Base-by-base conservation (phyloP, 495 filamentous ascomycete species). In the Talaromyces borbonicus region DNA sequence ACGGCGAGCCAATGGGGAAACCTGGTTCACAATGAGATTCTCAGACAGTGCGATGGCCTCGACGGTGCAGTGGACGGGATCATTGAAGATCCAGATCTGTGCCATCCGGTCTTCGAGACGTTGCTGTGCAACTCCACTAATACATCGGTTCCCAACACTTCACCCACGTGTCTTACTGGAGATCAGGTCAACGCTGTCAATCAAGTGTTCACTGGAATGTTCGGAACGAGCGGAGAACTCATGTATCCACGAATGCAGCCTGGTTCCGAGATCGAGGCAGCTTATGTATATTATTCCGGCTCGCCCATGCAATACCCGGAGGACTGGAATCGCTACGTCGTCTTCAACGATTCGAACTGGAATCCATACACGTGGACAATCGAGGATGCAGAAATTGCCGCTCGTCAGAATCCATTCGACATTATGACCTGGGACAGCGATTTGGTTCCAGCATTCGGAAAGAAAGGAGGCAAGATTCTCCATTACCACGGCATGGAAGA, bases 31-130 rank as follows among this genome's bases (percentile, higher is more conserved):
- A 60, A 69, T 0, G 79, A 82, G 50, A 69, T 84, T 19, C 26
- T 84, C 8, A 67, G 68, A 0, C 81, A 87, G 51, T 88, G 83
- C 47, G 82, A 88, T 52, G 50, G 43, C 4, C 59, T 76, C 15
- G 84, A 87, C 55, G 82, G 83, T 1, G 63, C 76, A 0, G 57
- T 64, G 5, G 83, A 86, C 52, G 75, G 71, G 23, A 79, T 86
- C 53, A 78, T 87, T 50, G 78, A 77, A 50, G 62, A 73, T 38
- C 78, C 82, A 0, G 62, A 68, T 30, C 59, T 70, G 12, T 88
- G 83, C 62, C 58, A 69, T 22, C 75, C 81, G 11, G 53, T 71
- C 32, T 60, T 75, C 11, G 64, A 72, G 36, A 59, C 59, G 0
- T 51, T 87, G 19, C 70, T 74, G 7, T 85, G 83, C 56, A 51